A percentile compares a stretch with the other conserved stretches of the same genome.
These are phyloP conservation scores for Thermochaetoides thermophila DNA, from an alignment of 495 filamentous ascomycete species.

Conservation along the genomic window DNA sequence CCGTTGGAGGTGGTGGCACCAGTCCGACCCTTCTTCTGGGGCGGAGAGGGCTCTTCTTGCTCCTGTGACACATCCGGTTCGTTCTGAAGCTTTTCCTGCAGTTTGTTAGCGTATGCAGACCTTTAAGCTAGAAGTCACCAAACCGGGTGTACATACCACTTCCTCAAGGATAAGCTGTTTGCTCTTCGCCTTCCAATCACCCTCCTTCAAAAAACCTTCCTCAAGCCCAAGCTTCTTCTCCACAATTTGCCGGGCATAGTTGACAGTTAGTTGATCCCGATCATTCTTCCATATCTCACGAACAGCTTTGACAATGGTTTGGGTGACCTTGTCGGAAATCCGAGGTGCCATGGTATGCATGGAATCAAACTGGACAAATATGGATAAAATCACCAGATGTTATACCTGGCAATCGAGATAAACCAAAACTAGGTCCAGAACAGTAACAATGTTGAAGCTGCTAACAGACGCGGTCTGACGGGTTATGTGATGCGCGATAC, in stretches of 20 bases:
- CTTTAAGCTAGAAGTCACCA: no score
- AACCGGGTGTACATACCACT: slow-evolving; percentile 61
- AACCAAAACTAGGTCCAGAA: no score
- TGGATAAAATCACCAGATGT: no score
- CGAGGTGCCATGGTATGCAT: no score
- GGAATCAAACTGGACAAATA: no score
- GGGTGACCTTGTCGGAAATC: slow-evolving; percentile 1
- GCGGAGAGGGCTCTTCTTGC: neutral
- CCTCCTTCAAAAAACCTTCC: slow-evolving; percentile 53
- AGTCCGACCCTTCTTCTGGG: slow-evolving; percentile 6
- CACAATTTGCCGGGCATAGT: slow-evolving; percentile 49
- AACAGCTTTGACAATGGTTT: slow-evolving; percentile 44
- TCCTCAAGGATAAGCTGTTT: slow-evolving; percentile 56
- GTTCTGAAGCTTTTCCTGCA: slow-evolving; percentile 1
- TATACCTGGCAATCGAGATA: no score
- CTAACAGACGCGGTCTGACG: no score
- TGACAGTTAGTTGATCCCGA: slow-evolving; percentile 57
- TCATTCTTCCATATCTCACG: slow-evolving; percentile 40
- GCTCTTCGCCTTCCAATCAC: slow-evolving; percentile 65
- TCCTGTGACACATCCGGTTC: slow-evolving; percentile 1
- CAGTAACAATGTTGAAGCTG: no score
- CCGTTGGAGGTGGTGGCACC: slow-evolving; percentile 8
- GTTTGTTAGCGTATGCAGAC: no score
- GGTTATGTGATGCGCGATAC: no score
- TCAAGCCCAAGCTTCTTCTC: slow-evolving; percentile 52